Base-by-base conservation (phyloP, 2,329 filamentous ascomycete genomes). In the Cordyceps pruinosa region DNA sequence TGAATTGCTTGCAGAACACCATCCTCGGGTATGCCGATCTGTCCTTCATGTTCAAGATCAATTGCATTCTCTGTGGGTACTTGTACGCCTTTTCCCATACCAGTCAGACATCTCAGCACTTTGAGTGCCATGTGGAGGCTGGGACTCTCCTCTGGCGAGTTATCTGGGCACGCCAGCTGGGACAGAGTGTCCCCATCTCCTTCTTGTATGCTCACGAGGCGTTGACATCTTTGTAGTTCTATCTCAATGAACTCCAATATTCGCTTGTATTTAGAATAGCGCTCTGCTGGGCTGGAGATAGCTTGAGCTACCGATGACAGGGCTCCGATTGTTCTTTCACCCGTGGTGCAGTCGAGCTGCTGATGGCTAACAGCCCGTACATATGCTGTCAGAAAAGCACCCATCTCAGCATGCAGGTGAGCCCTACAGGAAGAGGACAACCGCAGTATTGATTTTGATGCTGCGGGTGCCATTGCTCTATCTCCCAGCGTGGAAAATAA, bases 261-360 rank as follows among this genome's bases (percentile, higher is more conserved):
- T 56, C 79, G 76, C 58, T 78, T 74, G 32, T 88, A 75, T 35
- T 81, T 78, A 30, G 68, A 68, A 2, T 81, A 69, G 60, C 84
- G 84, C 17, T 75, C 73, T 23, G 75, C 71, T 49, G 86, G 78
- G 2, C 83, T 78, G 1, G 81, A 73, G 10, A 90, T 76, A 9
- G 88, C 87, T 70, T 94, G 88, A 30, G 91, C 80, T 44, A 94
- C 85, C 9, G 84, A 85, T 9, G 88, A 83, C 61, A 94, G 88
- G 2, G 84, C 89, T 41, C 87, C 84, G 5, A 90, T 77, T 1
- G 93, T 81, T 63, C 83, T 84, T 66, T 92, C 88, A 65, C 89
- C 89, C 1, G 85, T 85, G 54, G 85, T 74, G 39, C 82, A 82
- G 61, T 92, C 87, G 10, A 89, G 75, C 8, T 60, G 64, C n/a